Base-by-base conservation (phyloP, 257 asterid genomes). In the Fraxinus pennsylvanica region DNA sequence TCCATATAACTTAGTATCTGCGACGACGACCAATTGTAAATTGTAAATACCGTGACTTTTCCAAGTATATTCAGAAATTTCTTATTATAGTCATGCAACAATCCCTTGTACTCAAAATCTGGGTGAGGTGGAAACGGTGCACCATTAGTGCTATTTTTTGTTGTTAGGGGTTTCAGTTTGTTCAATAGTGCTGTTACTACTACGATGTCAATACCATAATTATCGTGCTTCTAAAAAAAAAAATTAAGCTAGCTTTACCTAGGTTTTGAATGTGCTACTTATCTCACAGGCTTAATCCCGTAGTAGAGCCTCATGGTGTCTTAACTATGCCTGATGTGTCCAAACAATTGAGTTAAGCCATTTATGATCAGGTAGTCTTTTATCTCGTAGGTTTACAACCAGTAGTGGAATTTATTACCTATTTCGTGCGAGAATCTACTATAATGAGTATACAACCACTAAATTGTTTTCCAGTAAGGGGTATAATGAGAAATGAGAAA, bases 401-500 rank as follows among this genome's bases (percentile, higher is more conserved):
- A 47, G 6, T 14, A 50, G 21, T 52, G 9, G 63, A 52, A 52
- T 52, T 52, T 14, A 52, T 52, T 17, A 19, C 25, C 5, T 17
- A 52, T 52, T 19, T 17, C 63, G 1, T 52, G 22, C 1, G 25
- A 5, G 9, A 17, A 17, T 17, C 63, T 17, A 61, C 13, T 22
- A 61, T 25, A 61, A 22, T 6, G 68, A 61, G 33, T 61, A 61
- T 25, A 22, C 8, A 14, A 17, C 22, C 63, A 17, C 63, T 4
- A 17, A 52, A 0, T 52, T 19, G 22, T 52, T 43, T 79, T 54
- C 41, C 80, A 61, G 65, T 33, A 43, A 73, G 74, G 47, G 36
- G 14, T 47, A 45, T 13, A 71, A 19, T 72, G 47, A 73, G 50
- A 71, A 75, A 63, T 71, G 45, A 72, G 25, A 72, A 32, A 75